Evolutionary conservation across 352 stramenopile genomes (phyloP), one percentile per base, ranked within the genome.

Genomic region (Pythium vanterpoolii): DNA sequence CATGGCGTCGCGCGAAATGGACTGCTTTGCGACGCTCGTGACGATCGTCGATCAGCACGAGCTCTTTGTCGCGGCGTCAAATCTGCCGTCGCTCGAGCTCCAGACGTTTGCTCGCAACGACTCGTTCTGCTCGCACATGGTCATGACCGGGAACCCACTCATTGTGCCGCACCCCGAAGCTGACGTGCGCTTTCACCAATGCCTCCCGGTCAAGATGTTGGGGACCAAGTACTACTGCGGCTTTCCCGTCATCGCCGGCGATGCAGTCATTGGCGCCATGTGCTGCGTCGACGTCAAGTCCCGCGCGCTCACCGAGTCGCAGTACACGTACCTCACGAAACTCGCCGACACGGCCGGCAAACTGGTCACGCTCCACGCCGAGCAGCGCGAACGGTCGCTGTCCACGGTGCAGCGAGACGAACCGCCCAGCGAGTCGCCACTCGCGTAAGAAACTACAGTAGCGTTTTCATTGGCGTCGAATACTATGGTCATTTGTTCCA

Each of bases 211-310:
- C 62, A 56, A 31, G 31, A 60, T 56, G 50, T 70, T 82, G 30
- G 65, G 68, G 13, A 69, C 76, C 30, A 81, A 76, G 56, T 92
- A 88, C 64, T 90, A 92, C 77, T 90, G 78, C 65, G 83, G 83
- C 7, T 89, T 90, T 42, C 83, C 83, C 14, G 48, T 92, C 21
- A 24, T 84, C 5, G 64, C 70, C 2, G 56, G 66, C 1, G 66
- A 85, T 51, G 56, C 66, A 9, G 62, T 84, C 46, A 85, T 91
- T 49, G 82, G 79, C 4, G 76, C 72, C 3, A 59, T 92, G 33
- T 89, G 79, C 36, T 69, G 60, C 48, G 50, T 73, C 18, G 61
- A 73, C 40, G 28, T 59, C 36, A 65, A 66, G 52, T 56, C 54
- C 8, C 54, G 50, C 5, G 61, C 69, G 28, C 51, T 73, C 39